Conservation (phyloP, 495 filamentous ascomycete species). For the Aspergillus egyptiacus region DNA sequence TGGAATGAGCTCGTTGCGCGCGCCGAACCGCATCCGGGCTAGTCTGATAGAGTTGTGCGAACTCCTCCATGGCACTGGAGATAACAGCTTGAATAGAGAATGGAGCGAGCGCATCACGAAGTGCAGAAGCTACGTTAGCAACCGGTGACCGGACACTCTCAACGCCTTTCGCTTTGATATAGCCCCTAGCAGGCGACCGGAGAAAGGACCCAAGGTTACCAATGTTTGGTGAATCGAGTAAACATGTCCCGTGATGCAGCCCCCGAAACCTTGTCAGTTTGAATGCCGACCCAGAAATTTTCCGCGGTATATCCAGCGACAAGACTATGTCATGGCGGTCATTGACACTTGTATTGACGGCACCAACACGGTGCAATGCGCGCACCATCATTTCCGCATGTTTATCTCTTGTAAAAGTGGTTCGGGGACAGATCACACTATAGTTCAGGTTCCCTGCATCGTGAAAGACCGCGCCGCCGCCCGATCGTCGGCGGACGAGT, state of each 20-base stretch:
- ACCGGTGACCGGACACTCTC: slow-evolving; percentile 86
- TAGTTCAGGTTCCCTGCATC: slow-evolving; percentile 91
- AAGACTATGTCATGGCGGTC: slow-evolving; percentile 90
- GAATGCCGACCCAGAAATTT: slow-evolving; percentile 89
- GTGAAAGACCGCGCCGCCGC: slow-evolving; percentile 91
- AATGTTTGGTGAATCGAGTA: slow-evolving; percentile 69
- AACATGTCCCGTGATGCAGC: slow-evolving; percentile 87
- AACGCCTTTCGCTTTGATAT: slow-evolving; percentile 78
- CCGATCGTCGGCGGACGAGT: slow-evolving; percentile 75
- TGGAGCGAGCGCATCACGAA: slow-evolving; percentile 27
- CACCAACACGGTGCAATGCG: slow-evolving; percentile 52
- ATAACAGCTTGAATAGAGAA: slow-evolving; percentile 37
- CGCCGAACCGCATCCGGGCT: slow-evolving; percentile 29
- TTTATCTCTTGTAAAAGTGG: slow-evolving; percentile 70
- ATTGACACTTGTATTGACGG: slow-evolving; percentile 62
- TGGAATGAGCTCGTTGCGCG: slow-evolving; percentile 29
- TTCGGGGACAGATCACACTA: slow-evolving; percentile 74
- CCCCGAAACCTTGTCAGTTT: slow-evolving; percentile 74
- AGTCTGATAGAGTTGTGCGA: slow-evolving; percentile 27
- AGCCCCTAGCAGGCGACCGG: slow-evolving; percentile 64
- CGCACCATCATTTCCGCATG: slow-evolving; percentile 88
- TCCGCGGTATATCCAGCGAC: slow-evolving; percentile 48
- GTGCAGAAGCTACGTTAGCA: slow-evolving; percentile 60
- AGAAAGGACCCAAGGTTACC: slow-evolving; percentile 57
- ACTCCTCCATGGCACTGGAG: slow-evolving; percentile 31